Conservation (phyloP, 495 filamentous ascomycete species). For the Oidiodendron maius region DNA sequence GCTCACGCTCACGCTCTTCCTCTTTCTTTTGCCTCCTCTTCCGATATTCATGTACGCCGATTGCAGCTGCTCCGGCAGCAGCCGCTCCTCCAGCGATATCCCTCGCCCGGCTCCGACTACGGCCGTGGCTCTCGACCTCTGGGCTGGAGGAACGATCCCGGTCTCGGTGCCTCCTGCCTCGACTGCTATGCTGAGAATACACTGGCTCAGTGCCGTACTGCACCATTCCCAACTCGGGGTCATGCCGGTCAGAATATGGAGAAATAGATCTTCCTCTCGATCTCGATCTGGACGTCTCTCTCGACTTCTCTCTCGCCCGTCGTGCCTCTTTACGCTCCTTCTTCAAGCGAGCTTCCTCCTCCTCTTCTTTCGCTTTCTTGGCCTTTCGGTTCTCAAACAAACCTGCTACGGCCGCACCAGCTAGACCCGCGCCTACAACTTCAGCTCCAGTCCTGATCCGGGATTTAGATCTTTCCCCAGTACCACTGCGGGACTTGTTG, state of each 20-base stretch:
- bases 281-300: too few species aligned
- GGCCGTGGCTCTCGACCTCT: constrained; percentile 27
- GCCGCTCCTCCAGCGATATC: constrained; percentile 63
- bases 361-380: constrained; percentile 54
- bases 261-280: constrained; percentile 47
- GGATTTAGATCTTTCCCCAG: constrained; percentile 45
- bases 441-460: constrained; percentile 49
- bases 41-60: constrained; percentile 69
- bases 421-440: constrained; percentile 70
- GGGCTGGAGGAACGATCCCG: constrained; percentile 21
- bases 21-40: constrained; percentile 49
- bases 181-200: constrained; percentile 26
- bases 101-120: constrained; percentile 48
- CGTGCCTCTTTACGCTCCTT: constrained; percentile 18
- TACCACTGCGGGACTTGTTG: constrained; percentile 61
- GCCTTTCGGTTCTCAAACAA: constrained; percentile 74
- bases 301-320: constrained; percentile 2
- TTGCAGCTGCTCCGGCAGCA: constrained; percentile 66
- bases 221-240: constrained; percentile 68
- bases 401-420: constrained; percentile 72
- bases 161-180: constrained; percentile 34
- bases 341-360: constrained; percentile 13
- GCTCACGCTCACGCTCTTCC: constrained; percentile 31
- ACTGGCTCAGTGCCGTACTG: constrained; percentile 72
- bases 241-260: constrained; percentile 45